Percentiles rank a stretch among this genome's conserved stretches.
Conservation (phyloP, 306 rosid species). For the Elaeagnus macrophylla region DNA sequence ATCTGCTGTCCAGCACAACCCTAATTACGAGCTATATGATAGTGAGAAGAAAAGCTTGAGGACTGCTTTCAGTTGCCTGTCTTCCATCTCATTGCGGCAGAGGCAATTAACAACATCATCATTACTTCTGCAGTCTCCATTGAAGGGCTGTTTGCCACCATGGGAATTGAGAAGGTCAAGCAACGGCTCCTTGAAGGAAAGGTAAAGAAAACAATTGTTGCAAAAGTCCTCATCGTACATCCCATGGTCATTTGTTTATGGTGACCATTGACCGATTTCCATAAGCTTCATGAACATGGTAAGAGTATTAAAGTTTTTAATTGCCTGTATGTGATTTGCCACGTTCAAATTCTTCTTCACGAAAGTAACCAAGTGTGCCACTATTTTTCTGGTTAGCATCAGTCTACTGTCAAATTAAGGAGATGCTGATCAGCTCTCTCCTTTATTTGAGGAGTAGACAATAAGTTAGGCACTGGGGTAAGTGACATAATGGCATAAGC, state of each 20-base stretch:
- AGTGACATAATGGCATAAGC: too few relatives aligned
- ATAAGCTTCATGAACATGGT: too few relatives aligned
- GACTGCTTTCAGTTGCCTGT: constrained; percentile 54
- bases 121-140: constrained; percentile 81
- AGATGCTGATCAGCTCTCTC: too few relatives aligned
- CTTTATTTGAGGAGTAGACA: too few relatives aligned
- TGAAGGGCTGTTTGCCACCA: constrained; percentile 69
- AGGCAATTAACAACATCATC: constrained; percentile 82
- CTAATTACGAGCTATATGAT: constrained; percentile 40
- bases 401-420: too few relatives aligned
- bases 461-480: too few relatives aligned
- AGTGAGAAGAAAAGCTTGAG: constrained; percentile 70
- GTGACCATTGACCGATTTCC: too few relatives aligned
- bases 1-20: constrained; percentile 70
- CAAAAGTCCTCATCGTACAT: constrained; percentile 14
- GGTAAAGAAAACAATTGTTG: constrained; percentile 30
- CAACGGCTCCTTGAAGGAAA: constrained; percentile 69
- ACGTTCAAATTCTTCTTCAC: too few relatives aligned
- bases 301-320: too few relatives aligned
- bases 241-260: background rate
- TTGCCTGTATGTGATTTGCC: too few relatives aligned
- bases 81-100: constrained; percentile 88
- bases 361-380: too few relatives aligned
- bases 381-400: too few relatives aligned
- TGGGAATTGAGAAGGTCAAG: constrained; percentile 75